Evolutionary conservation across 768 basidiomycete species (phyloP).

Genomic region (Naganishia antarctica): DNA sequence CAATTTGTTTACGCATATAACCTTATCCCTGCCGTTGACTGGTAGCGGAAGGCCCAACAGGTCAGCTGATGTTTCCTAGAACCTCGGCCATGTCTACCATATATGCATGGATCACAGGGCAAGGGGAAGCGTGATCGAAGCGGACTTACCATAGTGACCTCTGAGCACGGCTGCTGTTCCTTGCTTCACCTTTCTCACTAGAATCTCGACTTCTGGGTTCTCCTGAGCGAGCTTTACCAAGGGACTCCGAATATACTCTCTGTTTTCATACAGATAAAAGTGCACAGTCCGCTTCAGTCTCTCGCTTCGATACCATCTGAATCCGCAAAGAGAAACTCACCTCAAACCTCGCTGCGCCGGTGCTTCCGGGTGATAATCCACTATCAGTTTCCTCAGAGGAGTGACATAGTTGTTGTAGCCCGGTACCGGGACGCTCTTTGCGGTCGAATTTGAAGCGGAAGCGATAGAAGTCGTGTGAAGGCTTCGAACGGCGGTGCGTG

Average conservation of each 20-base stretch:
- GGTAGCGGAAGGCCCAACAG: no score
- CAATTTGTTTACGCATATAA: conserved; percentile 46
- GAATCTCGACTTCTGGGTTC: conserved; percentile 48
- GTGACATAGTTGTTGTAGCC: conserved; percentile 46
- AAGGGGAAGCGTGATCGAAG: neutral
- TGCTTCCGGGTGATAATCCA: conserved; percentile 44
- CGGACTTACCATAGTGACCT: conserved; percentile 46
- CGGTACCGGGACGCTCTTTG: conserved; percentile 35
- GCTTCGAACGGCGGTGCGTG: conserved; percentile 10
- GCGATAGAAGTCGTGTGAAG: conserved; percentile 7
- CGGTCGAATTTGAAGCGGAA: conserved; percentile 1
- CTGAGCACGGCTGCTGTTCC: conserved; percentile 43
- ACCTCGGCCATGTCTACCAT: no score
- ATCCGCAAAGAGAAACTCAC: conserved; percentile 27
- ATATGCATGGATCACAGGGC: no score
- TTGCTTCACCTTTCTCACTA: conserved; percentile 41
- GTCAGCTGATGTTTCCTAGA: no score
- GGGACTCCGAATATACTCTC: conserved; percentile 41
- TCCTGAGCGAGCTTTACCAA: conserved; percentile 38
- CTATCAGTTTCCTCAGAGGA: conserved; percentile 42
- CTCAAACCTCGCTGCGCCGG: conserved; percentile 40
- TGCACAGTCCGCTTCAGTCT: no score
- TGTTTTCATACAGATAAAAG: no score
- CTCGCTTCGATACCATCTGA: no score
- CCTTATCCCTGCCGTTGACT: conserved; percentile 49